Percentiles rank a stretch among this genome's conserved stretches.
Evolutionary conservation across 2,329 filamentous ascomycete genomes (phyloP).

Genomic region (Verticillium nubilum): DNA sequence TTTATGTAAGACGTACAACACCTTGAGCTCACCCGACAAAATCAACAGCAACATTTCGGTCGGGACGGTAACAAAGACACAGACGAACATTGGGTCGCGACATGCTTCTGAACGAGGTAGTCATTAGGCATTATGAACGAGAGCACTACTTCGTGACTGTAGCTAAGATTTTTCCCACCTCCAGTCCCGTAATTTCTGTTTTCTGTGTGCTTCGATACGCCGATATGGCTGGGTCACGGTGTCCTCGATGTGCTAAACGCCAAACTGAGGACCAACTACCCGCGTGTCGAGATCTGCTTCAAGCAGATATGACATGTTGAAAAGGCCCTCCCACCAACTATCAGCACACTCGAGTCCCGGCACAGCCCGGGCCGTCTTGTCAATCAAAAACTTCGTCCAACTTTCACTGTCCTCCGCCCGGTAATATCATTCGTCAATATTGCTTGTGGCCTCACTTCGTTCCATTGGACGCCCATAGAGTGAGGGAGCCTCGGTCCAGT

Average conservation of each 20-base stretch:
- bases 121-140: conserved; percentile 6
- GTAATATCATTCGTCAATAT: background rate
- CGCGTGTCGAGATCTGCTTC: background rate
- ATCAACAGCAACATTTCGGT: too few relatives aligned
- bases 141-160: background rate
- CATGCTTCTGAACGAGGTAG: background rate
- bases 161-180: background rate
- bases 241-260: background rate
- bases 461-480: background rate
- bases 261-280: background rate
- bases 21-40: too few relatives aligned
- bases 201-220: background rate
- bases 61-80: too few relatives aligned
- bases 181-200: background rate
- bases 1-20: too few relatives aligned
- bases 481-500: background rate
- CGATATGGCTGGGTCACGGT: background rate
- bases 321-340: background rate
- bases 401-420: background rate
- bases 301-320: background rate
- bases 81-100: too few relatives aligned
- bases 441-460: background rate
- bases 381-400: background rate
- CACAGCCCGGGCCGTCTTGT: background rate
- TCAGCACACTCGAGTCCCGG: background rate